Evolutionary conservation across 371 early-diverging fungal species (phyloP).

Genomic region (Mucor plumbeus): DNA sequence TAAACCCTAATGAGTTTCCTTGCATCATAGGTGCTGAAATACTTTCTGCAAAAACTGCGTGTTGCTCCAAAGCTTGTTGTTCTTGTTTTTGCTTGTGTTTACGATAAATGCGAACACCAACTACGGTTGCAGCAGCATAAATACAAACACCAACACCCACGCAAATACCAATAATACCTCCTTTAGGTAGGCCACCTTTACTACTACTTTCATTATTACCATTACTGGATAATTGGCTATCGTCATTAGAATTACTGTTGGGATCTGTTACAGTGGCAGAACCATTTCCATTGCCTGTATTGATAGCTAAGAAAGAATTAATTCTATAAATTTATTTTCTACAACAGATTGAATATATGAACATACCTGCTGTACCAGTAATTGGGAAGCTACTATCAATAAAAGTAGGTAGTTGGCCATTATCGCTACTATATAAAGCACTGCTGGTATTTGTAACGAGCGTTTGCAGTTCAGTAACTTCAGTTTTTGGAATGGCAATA

Average conservation of each 20-base stretch:
- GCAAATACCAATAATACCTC: slow-evolving; percentile 46
- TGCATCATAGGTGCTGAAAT: slow-evolving; percentile 33
- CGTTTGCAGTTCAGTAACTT: slow-evolving; percentile 23
- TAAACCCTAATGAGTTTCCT: slow-evolving; percentile 14
- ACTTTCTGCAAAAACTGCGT: slow-evolving; percentile 38
- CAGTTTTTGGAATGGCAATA: slow-evolving; percentile 38
- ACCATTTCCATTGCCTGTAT: background rate
- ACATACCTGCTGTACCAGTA: slow-evolving; percentile 3
- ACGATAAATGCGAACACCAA: slow-evolving; percentile 41
- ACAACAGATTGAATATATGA: background rate
- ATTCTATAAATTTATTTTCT: background rate
- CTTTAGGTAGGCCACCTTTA: slow-evolving; percentile 35
- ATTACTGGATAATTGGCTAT: background rate
- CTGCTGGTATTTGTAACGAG: slow-evolving; percentile 24
- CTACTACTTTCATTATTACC: background rate
- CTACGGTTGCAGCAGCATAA: slow-evolving; percentile 47
- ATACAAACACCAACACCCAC: slow-evolving; percentile 44
- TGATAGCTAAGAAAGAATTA: background rate
- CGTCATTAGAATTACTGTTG: background rate
- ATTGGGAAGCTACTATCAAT: slow-evolving; percentile 40
- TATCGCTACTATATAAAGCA: slow-evolving; percentile 31
- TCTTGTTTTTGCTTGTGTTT: slow-evolving; percentile 29
- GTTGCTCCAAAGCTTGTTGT: slow-evolving; percentile 34
- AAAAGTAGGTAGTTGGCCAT: slow-evolving; percentile 45
- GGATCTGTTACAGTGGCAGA: background rate